These are phyloP conservation scores for Amanita exitialis DNA, from an alignment of 768 basidiomycete genomes.

Conservation along the genomic window DNA sequence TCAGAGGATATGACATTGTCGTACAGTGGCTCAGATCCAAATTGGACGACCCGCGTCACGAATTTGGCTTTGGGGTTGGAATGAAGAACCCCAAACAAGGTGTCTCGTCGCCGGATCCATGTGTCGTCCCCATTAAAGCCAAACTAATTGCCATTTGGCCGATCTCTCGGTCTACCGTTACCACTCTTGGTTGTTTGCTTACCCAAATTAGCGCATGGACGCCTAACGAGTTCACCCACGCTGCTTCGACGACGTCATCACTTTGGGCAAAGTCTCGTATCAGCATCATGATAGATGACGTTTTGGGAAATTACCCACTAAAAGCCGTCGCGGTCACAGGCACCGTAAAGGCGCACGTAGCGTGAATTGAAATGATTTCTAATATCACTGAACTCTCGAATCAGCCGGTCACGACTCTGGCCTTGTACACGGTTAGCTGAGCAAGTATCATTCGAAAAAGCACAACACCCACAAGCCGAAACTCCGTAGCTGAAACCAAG, in stretches of 20 bases:
- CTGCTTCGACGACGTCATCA: constrained; percentile 47
- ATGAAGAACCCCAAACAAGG: constrained; percentile 31
- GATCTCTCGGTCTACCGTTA: background rate
- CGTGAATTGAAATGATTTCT: constrained; percentile 39
- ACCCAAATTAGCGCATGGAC: constrained; percentile 59
- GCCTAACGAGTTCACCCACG: constrained; percentile 39
- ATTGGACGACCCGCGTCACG: constrained; percentile 44
- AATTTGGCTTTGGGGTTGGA: constrained; percentile 41
- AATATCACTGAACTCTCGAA: constrained; percentile 41
- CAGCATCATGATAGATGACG: background rate
- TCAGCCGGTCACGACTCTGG: constrained; percentile 33
- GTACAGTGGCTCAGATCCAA: constrained; percentile 49
- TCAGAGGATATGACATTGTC: constrained; percentile 34
- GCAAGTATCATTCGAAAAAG: background rate
- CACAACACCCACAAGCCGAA: constrained; percentile 32
- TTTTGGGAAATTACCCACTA: constrained; percentile 16
- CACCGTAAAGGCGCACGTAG: constrained; percentile 38
- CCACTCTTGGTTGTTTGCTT: constrained; percentile 6
- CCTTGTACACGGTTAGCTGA: constrained; percentile 21
- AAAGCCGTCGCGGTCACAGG: constrained; percentile 25
- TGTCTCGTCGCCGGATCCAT: constrained; percentile 36
- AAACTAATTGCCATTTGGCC: constrained; percentile 15
- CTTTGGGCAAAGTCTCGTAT: constrained; percentile 3
- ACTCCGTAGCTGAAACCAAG: constrained; percentile 60
- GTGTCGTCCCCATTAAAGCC: constrained; percentile 25